Conservation (phyloP, 495 filamentous ascomycete species). For the Beverwykella pulmonaria region DNA sequence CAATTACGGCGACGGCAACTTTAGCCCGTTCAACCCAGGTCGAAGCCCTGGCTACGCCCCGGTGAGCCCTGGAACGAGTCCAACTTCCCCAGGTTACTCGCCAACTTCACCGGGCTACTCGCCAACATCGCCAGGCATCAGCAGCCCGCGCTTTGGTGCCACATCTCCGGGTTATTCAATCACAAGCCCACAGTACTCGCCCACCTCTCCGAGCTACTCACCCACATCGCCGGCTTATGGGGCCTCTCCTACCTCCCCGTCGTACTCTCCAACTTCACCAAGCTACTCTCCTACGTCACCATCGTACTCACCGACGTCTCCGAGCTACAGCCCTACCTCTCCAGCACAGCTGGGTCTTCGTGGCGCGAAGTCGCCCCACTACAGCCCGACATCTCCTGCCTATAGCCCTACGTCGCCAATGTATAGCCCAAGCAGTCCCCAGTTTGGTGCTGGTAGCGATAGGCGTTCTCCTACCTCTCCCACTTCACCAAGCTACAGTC, state of each 20-base stretch:
- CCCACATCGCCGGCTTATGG: slow-evolving; percentile 60
- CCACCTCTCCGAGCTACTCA: slow-evolving; percentile 50
- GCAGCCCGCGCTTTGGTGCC: slow-evolving; percentile 43
- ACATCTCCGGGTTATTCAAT: slow-evolving; percentile 46
- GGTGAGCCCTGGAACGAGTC: slow-evolving; percentile 75
- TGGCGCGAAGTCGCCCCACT: slow-evolving; percentile 55
- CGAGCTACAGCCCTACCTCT: slow-evolving; percentile 63
- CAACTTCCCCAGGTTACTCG: slow-evolving; percentile 81
- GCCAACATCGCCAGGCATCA: slow-evolving; percentile 58
- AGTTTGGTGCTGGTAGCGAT: slow-evolving; percentile 59
- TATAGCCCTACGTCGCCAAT: slow-evolving; percentile 65
- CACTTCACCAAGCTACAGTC: slow-evolving; percentile 38
- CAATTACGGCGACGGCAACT: slow-evolving; percentile 57
- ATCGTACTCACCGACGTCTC: slow-evolving; percentile 66
- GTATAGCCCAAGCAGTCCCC: slow-evolving; percentile 74
- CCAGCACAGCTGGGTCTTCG: slow-evolving; percentile 56
- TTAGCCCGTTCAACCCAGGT: slow-evolving; percentile 65
- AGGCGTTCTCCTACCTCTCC: slow-evolving; percentile 55
- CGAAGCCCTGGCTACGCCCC: slow-evolving; percentile 75
- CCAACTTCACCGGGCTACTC: slow-evolving; percentile 70
- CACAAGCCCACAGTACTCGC: slow-evolving; percentile 49
- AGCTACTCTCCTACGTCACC: slow-evolving; percentile 73
- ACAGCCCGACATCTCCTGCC: slow-evolving; percentile 64
- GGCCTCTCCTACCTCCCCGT: slow-evolving; percentile 45
- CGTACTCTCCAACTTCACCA: slow-evolving; percentile 41